Conservation (phyloP, 2,329 filamentous ascomycete genomes). For the Capronia coronata region DNA sequence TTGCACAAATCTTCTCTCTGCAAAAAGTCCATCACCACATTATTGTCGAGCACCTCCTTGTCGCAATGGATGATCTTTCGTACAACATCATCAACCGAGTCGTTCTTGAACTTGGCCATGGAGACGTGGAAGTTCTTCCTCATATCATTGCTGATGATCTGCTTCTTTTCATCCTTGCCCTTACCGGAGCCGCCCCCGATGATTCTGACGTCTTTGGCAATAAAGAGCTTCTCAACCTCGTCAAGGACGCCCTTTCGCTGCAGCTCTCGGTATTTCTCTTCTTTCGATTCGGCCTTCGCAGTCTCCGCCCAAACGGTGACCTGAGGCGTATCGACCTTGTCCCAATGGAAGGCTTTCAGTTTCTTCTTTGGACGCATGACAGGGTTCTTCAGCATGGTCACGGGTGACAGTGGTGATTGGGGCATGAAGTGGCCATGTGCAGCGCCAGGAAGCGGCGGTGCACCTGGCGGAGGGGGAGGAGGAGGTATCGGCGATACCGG, state of each 20-base stretch:
- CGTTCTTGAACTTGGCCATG: constrained; percentile 84
- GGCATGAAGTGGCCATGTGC: constrained; percentile 67
- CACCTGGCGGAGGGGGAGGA: constrained; percentile 59
- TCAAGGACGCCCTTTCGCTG: constrained; percentile 92
- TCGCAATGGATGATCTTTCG: constrained; percentile 96
- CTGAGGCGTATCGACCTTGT: constrained; percentile 89
- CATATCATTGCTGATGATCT: constrained; percentile 86
- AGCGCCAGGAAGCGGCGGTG: constrained; percentile 54
- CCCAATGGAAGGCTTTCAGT: constrained; percentile 98
- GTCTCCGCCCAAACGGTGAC: constrained; percentile 92
- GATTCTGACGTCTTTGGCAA: constrained; percentile 92
- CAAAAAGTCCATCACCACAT: constrained; percentile 92
- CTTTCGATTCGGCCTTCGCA: constrained; percentile 77
- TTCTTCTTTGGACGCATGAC: constrained; percentile 95
- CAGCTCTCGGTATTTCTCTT: constrained; percentile 92
- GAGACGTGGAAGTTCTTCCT: constrained; percentile 89
- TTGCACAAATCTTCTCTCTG: constrained; percentile 89
- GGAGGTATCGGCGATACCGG: constrained; percentile 35
- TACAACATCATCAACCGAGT: constrained; percentile 74
- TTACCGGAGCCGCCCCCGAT: constrained; percentile 60
- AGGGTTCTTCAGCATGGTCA: constrained; percentile 61
- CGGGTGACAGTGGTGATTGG: constrained; percentile 52
- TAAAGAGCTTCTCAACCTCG: constrained; percentile 94
- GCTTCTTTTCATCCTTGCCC: constrained; percentile 93
- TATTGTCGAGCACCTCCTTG: constrained; percentile 76